These are phyloP conservation scores for Penicillium goetzii DNA, from an alignment of 495 filamentous ascomycete genomes.

Conservation along the genomic window DNA sequence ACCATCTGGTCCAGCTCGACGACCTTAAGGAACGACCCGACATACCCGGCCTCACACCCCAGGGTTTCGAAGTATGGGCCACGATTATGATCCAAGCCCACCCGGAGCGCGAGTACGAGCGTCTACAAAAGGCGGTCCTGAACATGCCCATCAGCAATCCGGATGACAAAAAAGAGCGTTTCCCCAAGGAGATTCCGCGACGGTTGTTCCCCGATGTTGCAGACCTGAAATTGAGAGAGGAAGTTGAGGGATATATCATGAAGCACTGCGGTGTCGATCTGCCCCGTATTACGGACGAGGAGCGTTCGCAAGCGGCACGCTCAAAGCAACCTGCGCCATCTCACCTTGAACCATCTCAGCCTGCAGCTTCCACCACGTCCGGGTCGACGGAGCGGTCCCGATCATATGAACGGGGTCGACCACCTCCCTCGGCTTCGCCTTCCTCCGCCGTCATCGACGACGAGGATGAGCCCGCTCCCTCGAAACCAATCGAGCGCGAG, in stretches of 20 bases:
- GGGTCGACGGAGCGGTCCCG: slow-evolving; percentile 28
- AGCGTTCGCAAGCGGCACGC: slow-evolving; percentile 38
- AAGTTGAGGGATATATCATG: slow-evolving; percentile 49
- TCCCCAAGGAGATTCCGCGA: slow-evolving; percentile 78
- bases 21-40: slow-evolving; percentile 61
- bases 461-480: slow-evolving; percentile 42
- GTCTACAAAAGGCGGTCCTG: slow-evolving; percentile 71
- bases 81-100: slow-evolving; percentile 75
- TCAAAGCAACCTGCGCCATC: slow-evolving; percentile 21
- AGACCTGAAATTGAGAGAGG: slow-evolving; percentile 43
- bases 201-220: slow-evolving; percentile 65
- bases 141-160: slow-evolving; percentile 77
- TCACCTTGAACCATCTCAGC: background rate
- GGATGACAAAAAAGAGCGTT: slow-evolving; percentile 72
- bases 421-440: slow-evolving; percentile 45
- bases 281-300: slow-evolving; percentile 45
- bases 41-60: slow-evolving; percentile 76
- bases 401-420: slow-evolving; percentile 56
- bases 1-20: slow-evolving; percentile 73
- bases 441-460: slow-evolving; percentile 51
- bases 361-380: background rate
- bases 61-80: slow-evolving; percentile 79
- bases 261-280: slow-evolving; percentile 55
- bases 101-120: slow-evolving; percentile 75
- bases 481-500: slow-evolving; percentile 62